Percentiles rank a stretch among this genome's conserved stretches.
Conservation (phyloP, 73 alveolate genomes). For the Paramecium caudatum region DNA sequence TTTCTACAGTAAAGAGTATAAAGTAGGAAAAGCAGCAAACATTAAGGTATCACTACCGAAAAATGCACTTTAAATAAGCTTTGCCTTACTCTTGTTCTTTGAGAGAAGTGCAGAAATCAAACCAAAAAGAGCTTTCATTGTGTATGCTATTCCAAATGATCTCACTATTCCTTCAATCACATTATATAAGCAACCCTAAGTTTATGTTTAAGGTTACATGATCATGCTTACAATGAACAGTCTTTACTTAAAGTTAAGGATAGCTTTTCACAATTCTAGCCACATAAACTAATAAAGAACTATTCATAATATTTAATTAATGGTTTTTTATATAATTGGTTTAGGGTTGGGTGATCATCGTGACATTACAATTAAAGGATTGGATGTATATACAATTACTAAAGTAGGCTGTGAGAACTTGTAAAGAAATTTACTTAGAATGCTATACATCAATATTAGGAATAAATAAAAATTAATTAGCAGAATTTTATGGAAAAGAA, state of each 20-base stretch:
- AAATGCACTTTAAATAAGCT: neutral
- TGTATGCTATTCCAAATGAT: slow-evolving; percentile 60
- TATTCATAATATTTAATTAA: slow-evolving; percentile 67
- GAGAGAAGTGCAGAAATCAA: neutral
- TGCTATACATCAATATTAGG: slow-evolving; percentile 98
- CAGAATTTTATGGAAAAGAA: slow-evolving; percentile 91
- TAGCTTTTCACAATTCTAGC: slow-evolving; percentile 22
- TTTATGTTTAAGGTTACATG: neutral
- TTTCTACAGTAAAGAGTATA: slow-evolving; percentile 10
- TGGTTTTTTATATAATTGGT: slow-evolving; percentile 99
- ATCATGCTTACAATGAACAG: slow-evolving; percentile 4
- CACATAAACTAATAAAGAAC: slow-evolving; percentile 3
- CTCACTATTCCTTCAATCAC: slow-evolving; percentile 21
- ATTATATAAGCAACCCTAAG: slow-evolving; percentile 42
- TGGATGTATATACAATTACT: slow-evolving; percentile 88
- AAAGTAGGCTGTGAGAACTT: slow-evolving; percentile 51
- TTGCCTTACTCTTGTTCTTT: slow-evolving; percentile 1
- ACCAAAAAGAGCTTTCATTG: slow-evolving; percentile 46
- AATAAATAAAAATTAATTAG: slow-evolving; percentile 87
- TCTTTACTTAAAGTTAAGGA: neutral
- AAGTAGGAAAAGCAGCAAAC: slow-evolving; percentile 49
- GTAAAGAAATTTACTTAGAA: slow-evolving; percentile 90
- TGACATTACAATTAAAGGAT: slow-evolving; percentile 98
- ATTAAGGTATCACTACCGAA: slow-evolving; percentile 29
- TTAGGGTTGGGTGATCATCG: slow-evolving; percentile 98